phyloP scores from a whole-genome alignment of 1,139 yeast genomes.

The Zygosaccharomyces pseudobailii region DNA sequence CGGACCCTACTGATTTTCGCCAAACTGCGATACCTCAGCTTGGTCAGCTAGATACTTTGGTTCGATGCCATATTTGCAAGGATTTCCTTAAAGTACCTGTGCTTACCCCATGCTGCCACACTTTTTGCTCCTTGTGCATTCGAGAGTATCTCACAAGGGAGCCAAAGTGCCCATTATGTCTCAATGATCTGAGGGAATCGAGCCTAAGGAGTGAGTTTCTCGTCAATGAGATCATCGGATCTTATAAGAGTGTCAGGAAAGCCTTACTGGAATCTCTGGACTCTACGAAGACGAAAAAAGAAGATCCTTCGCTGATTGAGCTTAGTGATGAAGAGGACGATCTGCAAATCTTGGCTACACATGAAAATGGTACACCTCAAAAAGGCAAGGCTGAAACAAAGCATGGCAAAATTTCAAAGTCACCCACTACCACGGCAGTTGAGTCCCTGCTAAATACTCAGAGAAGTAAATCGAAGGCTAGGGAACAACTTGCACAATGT shows the following conservation, averaged over 20 bases:
- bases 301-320: slow-evolving; percentile 18
- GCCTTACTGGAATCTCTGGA: slow-evolving; percentile 18
- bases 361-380: slow-evolving; percentile 18
- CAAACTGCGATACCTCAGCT: slow-evolving; percentile 51
- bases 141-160: slow-evolving; percentile 60
- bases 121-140: slow-evolving; percentile 87
- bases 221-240: slow-evolving; percentile 66
- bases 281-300: background rate
- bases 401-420: slow-evolving; percentile 9
- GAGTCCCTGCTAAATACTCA: slow-evolving; percentile 12
- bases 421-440: slow-evolving; percentile 10
- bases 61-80: slow-evolving; percentile 89
- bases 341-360: slow-evolving; percentile 25
- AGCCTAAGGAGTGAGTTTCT: slow-evolving; percentile 61
- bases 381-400: slow-evolving; percentile 8
- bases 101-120: slow-evolving; percentile 79
- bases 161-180: slow-evolving; percentile 75
- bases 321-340: slow-evolving; percentile 28
- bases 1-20: slow-evolving; percentile 73
- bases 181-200: slow-evolving; percentile 65
- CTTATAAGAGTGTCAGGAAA: slow-evolving; percentile 47
- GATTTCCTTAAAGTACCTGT: slow-evolving; percentile 81
- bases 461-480: slow-evolving; percentile 7
- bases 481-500: slow-evolving; percentile 44
- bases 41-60: slow-evolving; percentile 58